Base-by-base conservation (phyloP, 2,329 filamentous ascomycete species). In the Colletotrichum chrysophilum region DNA sequence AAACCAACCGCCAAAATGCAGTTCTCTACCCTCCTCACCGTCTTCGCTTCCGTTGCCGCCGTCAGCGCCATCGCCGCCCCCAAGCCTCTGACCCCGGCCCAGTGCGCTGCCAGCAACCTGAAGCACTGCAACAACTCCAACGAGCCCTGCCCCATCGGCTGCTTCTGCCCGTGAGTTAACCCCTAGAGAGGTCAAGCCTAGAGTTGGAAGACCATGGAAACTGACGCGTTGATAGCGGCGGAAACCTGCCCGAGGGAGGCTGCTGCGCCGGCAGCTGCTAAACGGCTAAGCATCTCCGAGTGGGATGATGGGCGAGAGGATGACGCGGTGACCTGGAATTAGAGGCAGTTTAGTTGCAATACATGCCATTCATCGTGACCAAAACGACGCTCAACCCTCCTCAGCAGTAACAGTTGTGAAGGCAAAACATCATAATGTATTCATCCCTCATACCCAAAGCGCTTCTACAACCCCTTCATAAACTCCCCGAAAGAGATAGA, bases 401-500 rank as follows among this genome's bases (percentile, higher is more conserved):
- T 30, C 43, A 3, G 14, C 4, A 52, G n/a, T 13, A 7, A 56
- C 4, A n/a, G 64, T 28, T 14, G 4, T 36, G 66, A 66, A 32
- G 26, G 28, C 6, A 12, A 30, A 48, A 14, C 28, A 13, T 32
- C 26, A 43, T 43, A 7, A 12, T 48, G n/a, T 26, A 62, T 72
- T 56, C 26, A 36, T 70, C 28, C 43, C 48, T 36, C 30, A 55
- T 21, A 32, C 16, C 38, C n/a, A 43, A 34, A 60, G 32, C 28
- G 34, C 28, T 21, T 21, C 36, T 60, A 94, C 74, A 96, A 81
- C 4, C 91, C 93, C 71, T 87, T 89, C 88, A 98, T 85, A 80
- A 98, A 90, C 83, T 98, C 96, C 76, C 91, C 89, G 83, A 98
- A 83, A 10, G 94, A 94, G 77, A 98, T 92, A 4, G 95, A 95